phyloP scores from a whole-genome alignment of 306 rosid species.

The Cucumis hystrix region DNA sequence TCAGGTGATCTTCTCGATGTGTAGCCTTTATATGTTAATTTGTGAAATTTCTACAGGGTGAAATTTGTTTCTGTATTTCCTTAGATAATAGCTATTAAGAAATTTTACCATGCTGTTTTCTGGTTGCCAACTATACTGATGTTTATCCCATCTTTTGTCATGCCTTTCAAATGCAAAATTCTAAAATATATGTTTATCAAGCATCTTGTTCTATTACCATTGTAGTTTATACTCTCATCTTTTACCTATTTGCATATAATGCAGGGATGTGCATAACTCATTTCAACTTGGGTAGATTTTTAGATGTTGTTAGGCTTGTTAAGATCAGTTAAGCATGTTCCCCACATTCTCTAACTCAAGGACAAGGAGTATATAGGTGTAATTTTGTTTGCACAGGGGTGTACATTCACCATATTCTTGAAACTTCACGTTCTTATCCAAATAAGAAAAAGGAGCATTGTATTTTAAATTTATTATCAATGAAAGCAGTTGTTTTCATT shows the following conservation, averaged over 20 bases:
- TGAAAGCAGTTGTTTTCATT: no score
- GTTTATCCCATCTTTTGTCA: not conserved
- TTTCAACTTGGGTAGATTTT: not conserved
- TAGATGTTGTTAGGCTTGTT: not conserved
- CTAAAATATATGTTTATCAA: not conserved
- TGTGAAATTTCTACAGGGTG: not conserved
- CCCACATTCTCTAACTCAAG: not conserved
- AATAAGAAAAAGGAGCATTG: no score
- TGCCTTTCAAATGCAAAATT: not conserved
- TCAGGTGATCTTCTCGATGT: slow-evolving; percentile 45
- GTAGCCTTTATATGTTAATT: slow-evolving; percentile 4
- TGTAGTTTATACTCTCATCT: not conserved
- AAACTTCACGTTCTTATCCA: not conserved
- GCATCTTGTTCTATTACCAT: not conserved
- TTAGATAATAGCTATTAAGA: not conserved
- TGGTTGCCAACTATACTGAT: not conserved
- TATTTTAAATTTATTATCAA: no score
- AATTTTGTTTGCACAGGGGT: not conserved
- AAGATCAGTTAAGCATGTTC: not conserved
- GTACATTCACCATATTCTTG: not conserved
- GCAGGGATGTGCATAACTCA: not conserved
- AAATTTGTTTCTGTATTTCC: not conserved
- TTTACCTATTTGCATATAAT: not conserved
- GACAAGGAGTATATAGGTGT: not conserved
- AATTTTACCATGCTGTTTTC: not conserved